Conservation (phyloP, 805 yeast species). For the Tetrapisispora taiwanensis region DNA sequence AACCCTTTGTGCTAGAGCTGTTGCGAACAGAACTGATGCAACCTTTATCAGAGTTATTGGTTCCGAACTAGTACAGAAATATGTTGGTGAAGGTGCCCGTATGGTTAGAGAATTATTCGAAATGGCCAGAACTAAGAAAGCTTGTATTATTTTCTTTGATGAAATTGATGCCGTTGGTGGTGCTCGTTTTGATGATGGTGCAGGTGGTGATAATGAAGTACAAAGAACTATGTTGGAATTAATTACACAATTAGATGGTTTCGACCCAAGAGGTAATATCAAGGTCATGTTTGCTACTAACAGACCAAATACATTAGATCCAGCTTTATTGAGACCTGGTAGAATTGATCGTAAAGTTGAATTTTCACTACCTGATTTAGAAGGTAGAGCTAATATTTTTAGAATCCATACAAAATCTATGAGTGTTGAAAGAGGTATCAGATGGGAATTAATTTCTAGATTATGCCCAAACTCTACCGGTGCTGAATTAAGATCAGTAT, state of each 20-base stretch:
- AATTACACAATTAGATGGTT: conserved; percentile 95
- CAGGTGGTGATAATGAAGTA: conserved; percentile 98
- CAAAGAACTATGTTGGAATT: conserved; percentile 98
- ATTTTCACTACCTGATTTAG: conserved; percentile 90
- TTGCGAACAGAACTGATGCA: conserved; percentile 98
- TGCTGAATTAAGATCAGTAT: conserved; percentile 95
- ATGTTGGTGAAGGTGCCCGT: conserved; percentile 99
- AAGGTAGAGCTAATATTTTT: conserved; percentile 96
- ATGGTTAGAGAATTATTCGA: conserved; percentile 98
- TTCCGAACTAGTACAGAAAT: conserved; percentile 94
- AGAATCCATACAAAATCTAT: conserved; percentile 94
- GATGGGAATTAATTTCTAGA: conserved; percentile 97
- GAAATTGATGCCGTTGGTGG: conserved; percentile 99
- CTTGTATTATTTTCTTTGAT: conserved; percentile 95
- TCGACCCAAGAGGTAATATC: conserved; percentile 97
- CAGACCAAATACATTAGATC: conserved; percentile 95
- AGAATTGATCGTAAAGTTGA: conserved; percentile 98
- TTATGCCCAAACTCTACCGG: conserved; percentile 98
- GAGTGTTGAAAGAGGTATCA: conserved; percentile 94
- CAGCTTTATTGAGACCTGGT: conserved; percentile 96
- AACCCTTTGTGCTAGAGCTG: conserved; percentile 96
- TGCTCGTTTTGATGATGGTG: conserved; percentile 99
- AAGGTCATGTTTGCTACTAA: conserved; percentile 99
- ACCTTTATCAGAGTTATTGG: conserved; percentile 97
- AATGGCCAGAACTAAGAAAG: conserved; percentile 97